Evolutionary conservation across 140 eudicot genomes (phyloP), one percentile per base, ranked within the genome.

Genomic region (Senecio squalidus): DNA sequence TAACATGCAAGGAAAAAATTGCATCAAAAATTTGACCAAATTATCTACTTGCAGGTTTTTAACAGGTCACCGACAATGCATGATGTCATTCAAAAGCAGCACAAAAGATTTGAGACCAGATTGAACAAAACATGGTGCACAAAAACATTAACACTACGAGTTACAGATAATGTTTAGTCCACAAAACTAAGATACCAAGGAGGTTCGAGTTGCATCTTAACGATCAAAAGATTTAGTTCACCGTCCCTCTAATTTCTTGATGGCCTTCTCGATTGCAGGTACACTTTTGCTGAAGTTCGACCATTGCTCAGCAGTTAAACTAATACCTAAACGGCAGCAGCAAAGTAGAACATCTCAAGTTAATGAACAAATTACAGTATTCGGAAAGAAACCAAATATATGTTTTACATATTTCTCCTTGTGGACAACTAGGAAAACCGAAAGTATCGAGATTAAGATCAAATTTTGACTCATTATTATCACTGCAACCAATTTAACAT

Each of bases 231-330:
- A 30, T 30, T 9, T 4, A 31, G n/a, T n/a, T n/a, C 69, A 57
- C 74, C 77, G 78, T 20, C 78, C 76, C 40, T 86, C 83, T 87
- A 86, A 64, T 71, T 78, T 90, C 76, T 62, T 74, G 75, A 90
- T 81, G 63, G 97, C 97, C 60, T 90, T 79, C 76, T 90, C 94
- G 47, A 90, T 86, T 24, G 70, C 91, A 33, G 97, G 90, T 44
- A 86, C 80, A 67, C 77, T 86, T 68, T 90, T 81, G 60, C 56
- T 80, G 67, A 90, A 78, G 67, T 82, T 17, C 20, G 80, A 64
- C 95, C 98, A 90, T 69, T 90, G 98, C 45, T 90, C 98, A 14
- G 88, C 45, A 40, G 91, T 80, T 83, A 90, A 81, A 74, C 91
- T 81, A 66, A 90, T 90, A 57, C 98, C 98, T 90, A 78, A 5